Conservation (phyloP, 257 asterid genomes). For the Handroanthus guayacan region DNA sequence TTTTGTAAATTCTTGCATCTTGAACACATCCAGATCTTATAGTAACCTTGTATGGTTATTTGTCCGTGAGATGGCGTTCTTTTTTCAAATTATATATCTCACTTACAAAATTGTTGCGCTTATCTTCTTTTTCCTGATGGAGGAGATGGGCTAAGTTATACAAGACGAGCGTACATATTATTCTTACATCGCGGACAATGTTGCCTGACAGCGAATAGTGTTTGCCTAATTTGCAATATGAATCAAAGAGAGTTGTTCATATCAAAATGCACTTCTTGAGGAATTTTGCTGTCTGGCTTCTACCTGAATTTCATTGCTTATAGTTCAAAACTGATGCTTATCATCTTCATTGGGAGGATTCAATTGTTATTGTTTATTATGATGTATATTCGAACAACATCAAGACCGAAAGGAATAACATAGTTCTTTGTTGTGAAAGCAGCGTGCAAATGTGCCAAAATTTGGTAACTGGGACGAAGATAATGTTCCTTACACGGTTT, state of each 20-base stretch:
- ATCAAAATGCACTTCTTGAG: neutral
- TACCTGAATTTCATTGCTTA: neutral
- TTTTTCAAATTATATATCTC: no score
- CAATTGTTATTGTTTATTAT: neutral
- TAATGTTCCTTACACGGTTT: conserved; percentile 73
- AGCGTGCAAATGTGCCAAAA: conserved; percentile 59
- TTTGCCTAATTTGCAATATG: neutral
- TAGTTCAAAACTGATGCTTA: neutral
- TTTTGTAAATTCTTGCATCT: no score
- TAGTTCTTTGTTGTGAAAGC: conserved; percentile 23
- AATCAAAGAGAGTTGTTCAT: no score
- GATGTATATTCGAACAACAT: neutral
- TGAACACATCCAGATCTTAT: no score
- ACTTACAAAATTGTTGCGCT: no score
- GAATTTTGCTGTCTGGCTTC: neutral
- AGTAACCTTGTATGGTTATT: no score
- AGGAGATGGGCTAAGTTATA: no score
- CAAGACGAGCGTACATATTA: neutral
- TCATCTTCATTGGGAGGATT: neutral
- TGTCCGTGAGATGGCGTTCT: no score
- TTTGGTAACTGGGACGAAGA: conserved; percentile 73
- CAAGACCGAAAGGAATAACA: neutral
- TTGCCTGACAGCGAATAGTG: neutral
- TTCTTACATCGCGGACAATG: neutral
- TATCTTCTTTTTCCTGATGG: no score